phyloP scores from a whole-genome alignment of 768 basidiomycete genomes.

The Exidia glandulosa region DNA sequence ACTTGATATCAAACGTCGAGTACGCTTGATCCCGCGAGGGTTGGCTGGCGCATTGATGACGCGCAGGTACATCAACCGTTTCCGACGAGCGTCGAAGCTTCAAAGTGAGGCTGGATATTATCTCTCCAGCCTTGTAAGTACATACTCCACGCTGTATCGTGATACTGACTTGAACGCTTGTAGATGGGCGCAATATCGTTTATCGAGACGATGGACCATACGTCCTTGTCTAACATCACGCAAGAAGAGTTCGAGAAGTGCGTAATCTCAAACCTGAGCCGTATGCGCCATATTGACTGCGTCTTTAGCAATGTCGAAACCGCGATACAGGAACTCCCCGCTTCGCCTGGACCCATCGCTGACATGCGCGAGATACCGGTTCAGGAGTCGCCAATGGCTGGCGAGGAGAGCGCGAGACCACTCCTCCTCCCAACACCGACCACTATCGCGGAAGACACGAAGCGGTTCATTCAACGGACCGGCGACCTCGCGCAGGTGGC shows the following conservation, averaged over 20 bases:
- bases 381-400: slow-evolving; percentile 39
- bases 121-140: slow-evolving; percentile 78
- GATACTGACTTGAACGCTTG: background rate
- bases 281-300: slow-evolving; percentile 4
- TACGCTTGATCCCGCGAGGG: slow-evolving; percentile 25
- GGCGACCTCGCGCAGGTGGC: slow-evolving; percentile 39
- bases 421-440: slow-evolving; percentile 48
- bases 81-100: slow-evolving; percentile 78
- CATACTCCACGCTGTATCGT: background rate
- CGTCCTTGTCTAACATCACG: slow-evolving; percentile 85
- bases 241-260: slow-evolving; percentile 87
- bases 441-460: slow-evolving; percentile 58
- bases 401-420: slow-evolving; percentile 83
- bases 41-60: background rate
- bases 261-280: slow-evolving; percentile 7
- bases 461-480: slow-evolving; percentile 75
- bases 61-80: slow-evolving; percentile 85
- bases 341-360: slow-evolving; percentile 17
- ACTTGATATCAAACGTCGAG: slow-evolving; percentile 94
- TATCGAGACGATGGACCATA: slow-evolving; percentile 97
- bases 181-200: slow-evolving; percentile 96
- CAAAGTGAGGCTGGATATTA: slow-evolving; percentile 97
- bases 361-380: slow-evolving; percentile 10
- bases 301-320: slow-evolving; percentile 42
- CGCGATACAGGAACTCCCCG: slow-evolving; percentile 41